Evolutionary conservation across 495 filamentous ascomycete genomes (phyloP).

Genomic region (Staphylotrichum tortipilum): DNA sequence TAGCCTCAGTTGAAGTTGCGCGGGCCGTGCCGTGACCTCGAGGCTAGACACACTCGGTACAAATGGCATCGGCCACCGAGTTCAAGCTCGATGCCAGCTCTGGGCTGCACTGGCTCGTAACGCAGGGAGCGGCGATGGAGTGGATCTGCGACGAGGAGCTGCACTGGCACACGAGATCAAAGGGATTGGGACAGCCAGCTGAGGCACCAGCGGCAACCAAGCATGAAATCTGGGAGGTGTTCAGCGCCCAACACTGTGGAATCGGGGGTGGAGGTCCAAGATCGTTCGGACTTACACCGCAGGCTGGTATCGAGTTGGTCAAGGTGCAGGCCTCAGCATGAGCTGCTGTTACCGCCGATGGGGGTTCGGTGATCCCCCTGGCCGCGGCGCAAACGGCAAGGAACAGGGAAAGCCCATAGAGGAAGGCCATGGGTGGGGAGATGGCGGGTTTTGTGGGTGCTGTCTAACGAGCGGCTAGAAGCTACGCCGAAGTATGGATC

Average conservation of each 20-base stretch:
- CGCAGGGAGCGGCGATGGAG: background rate
- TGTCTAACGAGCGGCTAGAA: too few relatives aligned
- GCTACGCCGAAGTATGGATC: too few relatives aligned
- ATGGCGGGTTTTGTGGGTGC: too few relatives aligned
- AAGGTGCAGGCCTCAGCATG: background rate
- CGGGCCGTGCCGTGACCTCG: too few relatives aligned
- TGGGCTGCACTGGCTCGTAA: background rate
- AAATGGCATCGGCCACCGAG: background rate
- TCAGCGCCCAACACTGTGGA: too few relatives aligned
- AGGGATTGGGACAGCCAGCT: background rate
- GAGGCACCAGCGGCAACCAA: background rate
- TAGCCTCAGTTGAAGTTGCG: too few relatives aligned
- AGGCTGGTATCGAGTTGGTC: conserved; percentile 3
- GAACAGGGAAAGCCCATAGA: background rate
- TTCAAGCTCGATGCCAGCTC: background rate
- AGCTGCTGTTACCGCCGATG: background rate
- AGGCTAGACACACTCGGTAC: conserved; percentile 1
- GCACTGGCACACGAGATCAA: conserved; percentile 2
- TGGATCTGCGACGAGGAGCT: background rate
- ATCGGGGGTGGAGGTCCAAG: too few relatives aligned
- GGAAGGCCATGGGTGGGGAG: background rate
- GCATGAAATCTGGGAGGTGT: conserved; percentile 1
- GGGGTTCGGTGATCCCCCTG: conserved; percentile 1
- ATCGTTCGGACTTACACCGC: conserved; percentile 8
- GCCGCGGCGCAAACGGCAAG: conserved; percentile 1